Evolutionary conservation across 768 basidiomycete genomes (phyloP).

Genomic region (Suillus lakei): DNA sequence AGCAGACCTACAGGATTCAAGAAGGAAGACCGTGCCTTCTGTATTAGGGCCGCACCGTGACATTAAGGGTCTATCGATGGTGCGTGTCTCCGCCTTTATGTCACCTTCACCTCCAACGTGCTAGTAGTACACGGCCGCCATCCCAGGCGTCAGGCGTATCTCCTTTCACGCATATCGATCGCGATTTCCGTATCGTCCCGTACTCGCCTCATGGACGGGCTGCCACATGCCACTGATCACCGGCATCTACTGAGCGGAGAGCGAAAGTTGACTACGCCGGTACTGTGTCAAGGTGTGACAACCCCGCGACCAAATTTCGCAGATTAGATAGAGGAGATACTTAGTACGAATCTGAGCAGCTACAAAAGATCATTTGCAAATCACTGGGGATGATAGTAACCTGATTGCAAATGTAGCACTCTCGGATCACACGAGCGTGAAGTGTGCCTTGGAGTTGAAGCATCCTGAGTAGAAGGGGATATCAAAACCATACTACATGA

Average conservation of each 20-base stretch:
- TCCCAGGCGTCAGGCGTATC: background rate
- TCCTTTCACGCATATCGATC: slow-evolving; percentile 1
- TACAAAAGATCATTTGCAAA: background rate
- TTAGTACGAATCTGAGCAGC: background rate
- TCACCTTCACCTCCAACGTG: background rate
- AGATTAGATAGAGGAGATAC: background rate
- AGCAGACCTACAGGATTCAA: background rate
- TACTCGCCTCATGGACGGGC: background rate
- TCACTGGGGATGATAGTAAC: background rate
- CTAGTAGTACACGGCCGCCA: background rate
- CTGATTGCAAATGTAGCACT: background rate
- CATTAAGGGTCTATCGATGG: background rate
- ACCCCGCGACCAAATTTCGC: background rate
- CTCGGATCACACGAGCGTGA: background rate
- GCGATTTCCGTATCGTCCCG: background rate
- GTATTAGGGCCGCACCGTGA: background rate
- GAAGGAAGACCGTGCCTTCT: background rate
- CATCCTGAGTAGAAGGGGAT: too few relatives aligned
- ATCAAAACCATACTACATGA: too few relatives aligned
- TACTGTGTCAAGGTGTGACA: too few relatives aligned
- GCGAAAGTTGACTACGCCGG: too few relatives aligned
- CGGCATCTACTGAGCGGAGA: too few relatives aligned
- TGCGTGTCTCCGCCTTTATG: background rate
- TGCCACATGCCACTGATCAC: too few relatives aligned
- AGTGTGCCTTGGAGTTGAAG: background rate